Conservation (phyloP, 2,329 filamentous ascomycete species). For the Neopestalotiopsis clavispora region DNA sequence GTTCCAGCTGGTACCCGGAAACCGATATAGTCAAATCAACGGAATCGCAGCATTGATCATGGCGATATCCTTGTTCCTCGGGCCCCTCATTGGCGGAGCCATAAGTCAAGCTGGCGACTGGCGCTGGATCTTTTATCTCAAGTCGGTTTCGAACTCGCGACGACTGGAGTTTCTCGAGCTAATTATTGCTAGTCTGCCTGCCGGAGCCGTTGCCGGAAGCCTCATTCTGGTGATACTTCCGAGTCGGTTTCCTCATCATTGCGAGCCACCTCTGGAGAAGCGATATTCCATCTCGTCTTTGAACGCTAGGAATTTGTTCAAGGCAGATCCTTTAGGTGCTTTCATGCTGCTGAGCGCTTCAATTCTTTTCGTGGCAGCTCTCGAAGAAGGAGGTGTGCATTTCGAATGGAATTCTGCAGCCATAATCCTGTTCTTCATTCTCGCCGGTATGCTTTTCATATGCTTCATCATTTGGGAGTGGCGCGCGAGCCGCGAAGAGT, state of each 20-base stretch:
- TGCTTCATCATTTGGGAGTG: conserved; percentile 37
- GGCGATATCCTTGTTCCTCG: conserved; percentile 45
- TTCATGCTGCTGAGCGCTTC: conserved; percentile 41
- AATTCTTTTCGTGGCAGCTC: conserved; percentile 44
- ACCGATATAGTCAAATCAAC: conserved; percentile 37
- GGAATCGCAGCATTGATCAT: conserved; percentile 43
- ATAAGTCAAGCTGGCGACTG: conserved; percentile 45
- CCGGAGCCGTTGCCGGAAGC: neutral
- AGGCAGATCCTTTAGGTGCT: conserved; percentile 22
- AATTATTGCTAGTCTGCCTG: too few relatives aligned
- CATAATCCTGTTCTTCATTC: conserved; percentile 37
- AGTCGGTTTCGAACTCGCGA: conserved; percentile 36
- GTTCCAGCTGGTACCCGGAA: conserved; percentile 40
- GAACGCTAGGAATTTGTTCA: too few relatives aligned
- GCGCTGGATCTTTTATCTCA: conserved; percentile 54
- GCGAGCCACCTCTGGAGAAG: conserved; percentile 27
- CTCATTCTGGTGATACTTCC: conserved; percentile 24
- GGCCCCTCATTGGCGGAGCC: conserved; percentile 48
- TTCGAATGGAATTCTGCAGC: conserved; percentile 47
- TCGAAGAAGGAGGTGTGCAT: conserved; percentile 48
- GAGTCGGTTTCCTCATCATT: conserved; percentile 32
- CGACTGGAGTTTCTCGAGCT: too few relatives aligned
- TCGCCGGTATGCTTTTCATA: conserved; percentile 25
- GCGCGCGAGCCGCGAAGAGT: neutral
- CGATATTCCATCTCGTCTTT: conserved; percentile 13